Base-by-base conservation (phyloP, 2,329 filamentous ascomycete genomes). In the Talaromyces marneffei region DNA sequence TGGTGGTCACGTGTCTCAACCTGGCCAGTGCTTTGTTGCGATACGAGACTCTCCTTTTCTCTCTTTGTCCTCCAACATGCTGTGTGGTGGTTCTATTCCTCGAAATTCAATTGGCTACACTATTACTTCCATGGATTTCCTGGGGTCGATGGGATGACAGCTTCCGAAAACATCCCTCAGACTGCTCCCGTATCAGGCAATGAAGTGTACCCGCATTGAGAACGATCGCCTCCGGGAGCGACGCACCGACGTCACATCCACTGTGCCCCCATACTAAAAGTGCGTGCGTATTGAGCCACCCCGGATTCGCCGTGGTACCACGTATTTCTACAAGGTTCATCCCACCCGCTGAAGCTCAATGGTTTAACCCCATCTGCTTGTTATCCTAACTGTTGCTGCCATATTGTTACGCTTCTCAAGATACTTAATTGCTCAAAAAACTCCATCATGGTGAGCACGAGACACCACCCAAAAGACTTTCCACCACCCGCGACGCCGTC, bases 371-470 rank as follows among this genome's bases (percentile, higher is more conserved):
- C n/a, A n/a, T n/a, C n/a, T n/a, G n/a, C n/a, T n/a, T n/a, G n/a
- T n/a, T n/a, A n/a, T n/a, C 33, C 33, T 35, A 35, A 12, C 25
- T 20, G 9, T 23, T 29, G 10, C 29, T 12, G 31, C 16, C 6
- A 33, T 4, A 18, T 31, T 27, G 25, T 9, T 50, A 20, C 48
- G 8, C 35, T 10, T 23, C 48, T 14, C 6, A 20, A 4, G 3
- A 12, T 10, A 52, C n/a, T 14, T 3, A 31, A 20, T 6, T 16
- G 10, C 31, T 29, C 16, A 23, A 9, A 42, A 2, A 46, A n/a
- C 31, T 16, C 14, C 55, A 72, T 59, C 61, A 85, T 85, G 83
- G 83, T 85, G 57, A 82, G 81, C 35, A 85, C 82, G 39, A 80
- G 83, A 66, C 77, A 80, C 23, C 82, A 85, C 66, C 81, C 82